These are phyloP conservation scores for Hygrocybe coccinea DNA, from an alignment of 768 basidiomycete genomes.

Conservation along the genomic window DNA sequence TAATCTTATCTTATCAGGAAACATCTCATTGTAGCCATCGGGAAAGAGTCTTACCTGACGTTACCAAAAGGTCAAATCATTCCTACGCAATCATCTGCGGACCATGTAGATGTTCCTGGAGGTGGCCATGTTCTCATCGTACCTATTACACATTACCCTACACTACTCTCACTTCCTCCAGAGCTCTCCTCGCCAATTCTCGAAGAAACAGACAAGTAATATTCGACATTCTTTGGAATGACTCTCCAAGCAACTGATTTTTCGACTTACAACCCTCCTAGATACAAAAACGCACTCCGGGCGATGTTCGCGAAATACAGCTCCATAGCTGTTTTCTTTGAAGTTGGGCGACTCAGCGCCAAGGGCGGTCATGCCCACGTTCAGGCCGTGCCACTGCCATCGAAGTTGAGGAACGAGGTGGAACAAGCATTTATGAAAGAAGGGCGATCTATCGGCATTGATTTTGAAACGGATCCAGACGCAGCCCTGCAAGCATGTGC, in stretches of 20 bases:
- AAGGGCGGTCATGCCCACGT: conserved; percentile 95
- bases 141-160: conserved; percentile 90
- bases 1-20: conserved; percentile 49
- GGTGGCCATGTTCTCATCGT: conserved; percentile 95
- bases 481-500: conserved; percentile 51
- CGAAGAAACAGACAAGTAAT: conserved; percentile 71
- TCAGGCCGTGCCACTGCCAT: conserved; percentile 77
- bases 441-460: conserved; percentile 60
- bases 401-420: conserved; percentile 54
- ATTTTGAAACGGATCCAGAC: conserved; percentile 70
- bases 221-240: conserved; percentile 12
- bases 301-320: conserved; percentile 67
- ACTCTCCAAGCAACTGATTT: not conserved
- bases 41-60: conserved; percentile 88
- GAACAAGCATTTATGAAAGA: conserved; percentile 69
- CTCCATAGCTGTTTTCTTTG: conserved; percentile 72
- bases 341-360: conserved; percentile 75
- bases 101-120: conserved; percentile 67
- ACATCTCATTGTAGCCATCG: conserved; percentile 93
- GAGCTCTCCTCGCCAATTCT: conserved; percentile 73
- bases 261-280: conserved; percentile 22
- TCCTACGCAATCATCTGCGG: conserved; percentile 61
- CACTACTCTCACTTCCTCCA: conserved; percentile 72
- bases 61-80: conserved; percentile 95
- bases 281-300: conserved; percentile 75